These are phyloP conservation scores for Parascedosporium putredinis DNA, from an alignment of 2,329 filamentous ascomycete species.

Conservation along the genomic window DNA sequence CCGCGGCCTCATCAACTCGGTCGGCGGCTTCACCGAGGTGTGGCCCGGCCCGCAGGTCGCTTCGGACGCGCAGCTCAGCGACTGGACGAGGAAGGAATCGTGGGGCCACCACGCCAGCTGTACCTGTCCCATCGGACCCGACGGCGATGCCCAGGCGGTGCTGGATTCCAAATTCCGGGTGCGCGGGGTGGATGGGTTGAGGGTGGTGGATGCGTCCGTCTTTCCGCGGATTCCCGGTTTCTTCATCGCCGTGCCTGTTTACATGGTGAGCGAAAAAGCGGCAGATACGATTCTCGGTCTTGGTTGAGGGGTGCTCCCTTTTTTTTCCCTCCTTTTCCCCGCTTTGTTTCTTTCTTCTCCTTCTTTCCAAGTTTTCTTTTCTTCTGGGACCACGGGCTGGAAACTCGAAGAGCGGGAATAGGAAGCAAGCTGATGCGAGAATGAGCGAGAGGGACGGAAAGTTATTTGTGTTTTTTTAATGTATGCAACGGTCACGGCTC, in stretches of 20 bases:
- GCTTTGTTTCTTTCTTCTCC: neutral
- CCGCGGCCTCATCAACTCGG: conserved; percentile 21
- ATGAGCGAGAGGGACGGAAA: no score
- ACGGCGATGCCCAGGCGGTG: conserved; percentile 41
- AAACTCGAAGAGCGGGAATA: no score
- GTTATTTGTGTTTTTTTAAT: no score
- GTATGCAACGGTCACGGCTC: no score
- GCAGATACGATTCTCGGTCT: conserved; percentile 13
- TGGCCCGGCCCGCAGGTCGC: conserved; percentile 27
- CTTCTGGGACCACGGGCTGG: no score
- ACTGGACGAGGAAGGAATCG: conserved; percentile 34
- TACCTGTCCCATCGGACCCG: conserved; percentile 43
- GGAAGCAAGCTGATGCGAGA: no score
- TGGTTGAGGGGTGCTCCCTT: neutral
- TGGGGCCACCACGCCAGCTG: conserved; percentile 50
- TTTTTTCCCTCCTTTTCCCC: neutral
- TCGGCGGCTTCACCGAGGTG: conserved; percentile 12
- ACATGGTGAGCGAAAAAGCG: conserved; percentile 49
- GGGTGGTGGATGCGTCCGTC: conserved; percentile 48
- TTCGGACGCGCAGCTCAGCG: conserved; percentile 29
- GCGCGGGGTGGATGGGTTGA: conserved; percentile 37
- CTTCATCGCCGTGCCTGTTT: conserved; percentile 38
- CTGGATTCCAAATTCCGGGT: conserved; percentile 45
- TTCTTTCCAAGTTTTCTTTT: no score
- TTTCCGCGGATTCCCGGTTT: conserved; percentile 40